phyloP scores from a whole-genome alignment of 768 basidiomycete genomes.

The Cystobasidium onofrii region DNA sequence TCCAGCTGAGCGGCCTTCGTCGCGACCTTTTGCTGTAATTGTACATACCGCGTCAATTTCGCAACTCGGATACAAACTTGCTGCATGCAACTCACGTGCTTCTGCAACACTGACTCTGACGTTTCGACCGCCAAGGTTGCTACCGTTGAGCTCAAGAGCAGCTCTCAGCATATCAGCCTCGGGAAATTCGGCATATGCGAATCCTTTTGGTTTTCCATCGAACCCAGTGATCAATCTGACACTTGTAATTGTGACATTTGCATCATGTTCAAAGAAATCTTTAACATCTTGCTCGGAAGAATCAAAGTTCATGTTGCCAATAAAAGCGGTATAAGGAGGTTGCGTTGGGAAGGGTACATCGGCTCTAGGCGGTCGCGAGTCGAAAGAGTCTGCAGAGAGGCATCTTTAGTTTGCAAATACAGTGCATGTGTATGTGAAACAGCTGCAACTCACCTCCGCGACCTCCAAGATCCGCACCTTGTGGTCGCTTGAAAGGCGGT shows the following conservation, averaged over 20 bases:
- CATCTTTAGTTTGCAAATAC: neutral
- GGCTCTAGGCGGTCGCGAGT: conserved; percentile 57
- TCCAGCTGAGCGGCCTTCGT: conserved; percentile 48
- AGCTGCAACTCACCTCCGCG: neutral
- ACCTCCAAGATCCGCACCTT: neutral
- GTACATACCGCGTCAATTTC: neutral
- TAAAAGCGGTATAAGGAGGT: conserved; percentile 91
- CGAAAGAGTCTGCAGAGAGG: conserved; percentile 10
- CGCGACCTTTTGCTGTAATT: conserved; percentile 62
- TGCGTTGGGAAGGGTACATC: conserved; percentile 91
- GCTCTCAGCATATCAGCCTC: conserved; percentile 76
- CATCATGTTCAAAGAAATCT: conserved; percentile 58
- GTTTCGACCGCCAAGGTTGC: conserved; percentile 65
- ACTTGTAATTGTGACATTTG: conserved; percentile 57
- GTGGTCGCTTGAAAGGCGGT: neutral
- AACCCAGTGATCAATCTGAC: conserved; percentile 87
- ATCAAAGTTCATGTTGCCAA: conserved; percentile 93
- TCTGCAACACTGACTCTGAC: conserved; percentile 92
- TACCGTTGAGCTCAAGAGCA: conserved; percentile 63
- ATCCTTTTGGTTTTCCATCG: conserved; percentile 93
- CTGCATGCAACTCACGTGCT: conserved; percentile 60
- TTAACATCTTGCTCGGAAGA: conserved; percentile 73
- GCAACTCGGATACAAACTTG: neutral
- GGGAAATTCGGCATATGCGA: conserved; percentile 94
- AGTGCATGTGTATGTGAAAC: neutral